Evolutionary conservation across 495 filamentous ascomycete genomes (phyloP).

Genomic region (Xylaria telfairii): DNA sequence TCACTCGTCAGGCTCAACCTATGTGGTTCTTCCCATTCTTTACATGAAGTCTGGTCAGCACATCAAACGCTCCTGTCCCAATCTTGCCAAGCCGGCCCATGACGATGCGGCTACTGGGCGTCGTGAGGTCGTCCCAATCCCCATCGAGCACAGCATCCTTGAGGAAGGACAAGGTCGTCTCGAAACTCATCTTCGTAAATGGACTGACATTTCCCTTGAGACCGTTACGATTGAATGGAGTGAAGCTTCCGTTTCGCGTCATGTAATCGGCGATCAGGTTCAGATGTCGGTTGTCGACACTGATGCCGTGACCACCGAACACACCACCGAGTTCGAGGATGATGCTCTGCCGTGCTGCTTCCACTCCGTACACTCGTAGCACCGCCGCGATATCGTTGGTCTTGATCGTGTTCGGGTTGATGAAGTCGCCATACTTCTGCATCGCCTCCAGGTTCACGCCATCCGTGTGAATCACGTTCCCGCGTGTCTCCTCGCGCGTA

Average conservation of each 20-base stretch:
- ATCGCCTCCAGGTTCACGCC: constrained; percentile 91
- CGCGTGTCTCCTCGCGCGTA: constrained; percentile 53
- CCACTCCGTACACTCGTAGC: constrained; percentile 86
- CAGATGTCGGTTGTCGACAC: constrained; percentile 88
- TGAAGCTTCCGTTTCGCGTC: constrained; percentile 87
- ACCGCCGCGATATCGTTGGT: constrained; percentile 93
- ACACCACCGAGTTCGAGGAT: constrained; percentile 85
- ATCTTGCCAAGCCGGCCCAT: constrained; percentile 79
- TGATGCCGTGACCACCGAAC: constrained; percentile 91
- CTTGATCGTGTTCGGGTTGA: constrained; percentile 84
- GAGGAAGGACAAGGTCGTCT: constrained; percentile 93
- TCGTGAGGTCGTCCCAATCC: constrained; percentile 86
- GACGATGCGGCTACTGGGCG: constrained; percentile 87
- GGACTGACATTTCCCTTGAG: constrained; percentile 82
- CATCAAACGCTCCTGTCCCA: constrained; percentile 91
- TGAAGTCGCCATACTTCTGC: constrained; percentile 82
- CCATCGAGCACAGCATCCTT: constrained; percentile 88
- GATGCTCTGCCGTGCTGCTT: constrained; percentile 86
- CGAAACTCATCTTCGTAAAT: constrained; percentile 96
- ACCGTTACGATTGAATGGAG: constrained; percentile 88
- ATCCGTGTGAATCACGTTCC: constrained; percentile 72
- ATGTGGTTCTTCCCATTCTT: constrained; percentile 43
- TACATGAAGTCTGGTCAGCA: constrained; percentile 62
- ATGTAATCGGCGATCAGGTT: constrained; percentile 97
- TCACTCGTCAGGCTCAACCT: not conserved